Evolutionary conservation across 1,139 yeast genomes (phyloP).

Genomic region (Blastobotrys arbuscula): DNA sequence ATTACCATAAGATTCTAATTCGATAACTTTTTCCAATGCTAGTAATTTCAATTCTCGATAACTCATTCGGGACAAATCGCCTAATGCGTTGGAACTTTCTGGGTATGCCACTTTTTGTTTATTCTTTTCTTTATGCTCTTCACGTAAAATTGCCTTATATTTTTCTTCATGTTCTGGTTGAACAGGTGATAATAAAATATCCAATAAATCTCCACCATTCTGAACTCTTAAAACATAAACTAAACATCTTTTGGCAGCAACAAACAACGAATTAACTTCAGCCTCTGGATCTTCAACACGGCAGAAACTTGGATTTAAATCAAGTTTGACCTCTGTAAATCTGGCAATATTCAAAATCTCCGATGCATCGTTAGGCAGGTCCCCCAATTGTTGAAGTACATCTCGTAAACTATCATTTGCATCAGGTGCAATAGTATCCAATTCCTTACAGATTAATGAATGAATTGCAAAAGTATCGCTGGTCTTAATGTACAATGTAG

Average conservation of each 20-base stretch:
- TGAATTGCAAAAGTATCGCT: conserved; percentile 61
- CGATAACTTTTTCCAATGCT: conserved; percentile 70
- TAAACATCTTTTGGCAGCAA: conserved; percentile 78
- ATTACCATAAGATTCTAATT: conserved; percentile 64
- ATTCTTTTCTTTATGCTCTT: conserved; percentile 37
- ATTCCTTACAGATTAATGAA: conserved; percentile 49
- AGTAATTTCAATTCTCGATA: conserved; percentile 74
- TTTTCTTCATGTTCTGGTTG: conserved; percentile 58
- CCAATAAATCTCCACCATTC: conserved; percentile 63
- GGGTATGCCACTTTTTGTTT: conserved; percentile 21
- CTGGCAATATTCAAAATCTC: conserved; percentile 39
- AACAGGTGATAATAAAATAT: conserved; percentile 67
- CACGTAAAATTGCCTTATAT: conserved; percentile 50
- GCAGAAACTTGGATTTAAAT: conserved; percentile 39
- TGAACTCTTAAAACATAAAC: conserved; percentile 79
- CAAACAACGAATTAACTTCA: conserved; percentile 46
- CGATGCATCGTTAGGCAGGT: conserved; percentile 41
- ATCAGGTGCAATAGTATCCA: conserved; percentile 43
- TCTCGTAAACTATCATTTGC: conserved; percentile 53
- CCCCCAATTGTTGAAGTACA: conserved; percentile 40
- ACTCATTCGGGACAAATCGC: conserved; percentile 49
- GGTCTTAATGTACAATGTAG: conserved; percentile 56
- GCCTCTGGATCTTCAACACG: conserved; percentile 37
- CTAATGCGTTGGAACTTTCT: conserved; percentile 33
- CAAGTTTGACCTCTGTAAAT: conserved; percentile 38